phyloP scores from a whole-genome alignment of 352 stramenopile genomes.

The Bremia lactucae region DNA sequence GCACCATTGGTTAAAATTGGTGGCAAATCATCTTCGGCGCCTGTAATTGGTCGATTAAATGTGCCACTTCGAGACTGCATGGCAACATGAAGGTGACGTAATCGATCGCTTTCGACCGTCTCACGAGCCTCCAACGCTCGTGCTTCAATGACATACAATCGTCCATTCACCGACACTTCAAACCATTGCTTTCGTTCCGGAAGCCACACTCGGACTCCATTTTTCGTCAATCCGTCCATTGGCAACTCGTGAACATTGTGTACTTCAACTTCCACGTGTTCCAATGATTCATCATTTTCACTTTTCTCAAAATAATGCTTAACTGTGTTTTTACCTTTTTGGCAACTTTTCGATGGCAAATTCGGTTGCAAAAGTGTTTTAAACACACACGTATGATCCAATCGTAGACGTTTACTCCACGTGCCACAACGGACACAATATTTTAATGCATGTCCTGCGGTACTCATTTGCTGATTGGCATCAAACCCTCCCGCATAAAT shows the following conservation, averaged over 20 bases:
- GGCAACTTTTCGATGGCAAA: conserved; percentile 1
- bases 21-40: conserved; percentile 20
- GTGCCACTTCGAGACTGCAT: conserved; percentile 35
- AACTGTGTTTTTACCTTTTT: conserved; percentile 5
- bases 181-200: conserved; percentile 64
- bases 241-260: conserved; percentile 27
- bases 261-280: conserved; percentile 37
- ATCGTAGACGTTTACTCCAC: conserved; percentile 42
- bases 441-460: conserved; percentile 56
- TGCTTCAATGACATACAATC: conserved; percentile 55
- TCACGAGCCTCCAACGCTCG: conserved; percentile 11
- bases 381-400: conserved; percentile 37
- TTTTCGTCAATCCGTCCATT: conserved; percentile 72
- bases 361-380: conserved; percentile 13
- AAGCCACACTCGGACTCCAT: conserved; percentile 70
- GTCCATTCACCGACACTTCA: conserved; percentile 73
- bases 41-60: conserved; percentile 51
- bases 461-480: conserved; percentile 34
- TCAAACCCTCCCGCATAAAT: conserved; percentile 70
- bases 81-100: conserved; percentile 6
- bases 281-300: conserved; percentile 16
- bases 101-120: conserved; percentile 1
- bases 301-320: conserved; percentile 17
- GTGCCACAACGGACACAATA: conserved; percentile 32
- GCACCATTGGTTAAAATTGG: conserved; percentile 55